Base-by-base conservation (phyloP, 495 filamentous ascomycete genomes). In the Lasiosphaeria miniovina region DNA sequence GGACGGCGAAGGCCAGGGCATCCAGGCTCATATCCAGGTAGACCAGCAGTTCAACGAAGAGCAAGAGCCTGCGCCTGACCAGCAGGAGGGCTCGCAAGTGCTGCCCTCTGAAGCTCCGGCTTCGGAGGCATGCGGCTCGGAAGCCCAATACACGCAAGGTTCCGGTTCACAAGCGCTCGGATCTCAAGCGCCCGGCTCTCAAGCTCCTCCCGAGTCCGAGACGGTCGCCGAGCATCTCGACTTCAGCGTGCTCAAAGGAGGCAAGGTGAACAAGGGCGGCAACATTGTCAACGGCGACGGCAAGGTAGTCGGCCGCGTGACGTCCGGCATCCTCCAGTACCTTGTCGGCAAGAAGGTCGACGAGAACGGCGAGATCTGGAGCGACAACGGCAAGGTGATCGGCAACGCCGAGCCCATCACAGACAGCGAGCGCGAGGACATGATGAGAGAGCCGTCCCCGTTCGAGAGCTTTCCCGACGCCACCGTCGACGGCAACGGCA, bases 381-480 rank as follows among this genome's bases (percentile, higher is more conserved):
- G 86, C 67, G 86, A 88, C 54, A 78, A 78, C 33, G 89, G 90
- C 57, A 82, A 90, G 64, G 81, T 88, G 53, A 82, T 93, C 57
- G 90, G 90, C 17, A 82, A 84, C 31, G 85, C 85, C 45, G 89
- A 93, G 68, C 81, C 88, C 3, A 87, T 93, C 57, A 85, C 89
- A 1, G 81, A 87, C 17, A 77, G 82, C 50, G 88, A 96, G 71
- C 83, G 84, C 4, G 88, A 90, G 61, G 81, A 80, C n/a, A 67
- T 71, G 48, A 50, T 63, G 14, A 85, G 80, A 65, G 81, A 86
- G 45, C 83, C 88, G 52, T 79, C 87, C 4, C 87, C 88, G 2
- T 95, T 96, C 64, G 88, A 89, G 58, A 86, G 85, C 54, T 86
- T 90, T 63, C 83, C 88, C 52, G 86, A 85, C 52, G 82, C 89